phyloP scores from a whole-genome alignment of 1,139 yeast genomes.

The Blastobotrys niveus region DNA sequence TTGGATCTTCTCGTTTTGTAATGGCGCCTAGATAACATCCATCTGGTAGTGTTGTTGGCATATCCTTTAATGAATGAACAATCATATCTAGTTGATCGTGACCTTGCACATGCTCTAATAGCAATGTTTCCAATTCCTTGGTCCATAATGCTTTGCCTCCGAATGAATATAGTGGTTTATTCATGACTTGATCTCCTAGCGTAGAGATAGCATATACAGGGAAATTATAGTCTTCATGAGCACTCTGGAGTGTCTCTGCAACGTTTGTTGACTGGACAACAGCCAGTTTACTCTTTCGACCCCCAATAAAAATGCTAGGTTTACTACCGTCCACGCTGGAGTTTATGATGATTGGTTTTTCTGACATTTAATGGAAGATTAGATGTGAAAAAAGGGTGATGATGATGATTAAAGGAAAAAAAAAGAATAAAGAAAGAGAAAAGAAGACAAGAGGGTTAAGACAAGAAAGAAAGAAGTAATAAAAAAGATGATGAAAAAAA shows the following conservation, averaged over 20 bases:
- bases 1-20: conserved; percentile 79
- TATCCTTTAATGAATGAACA: conserved; percentile 90
- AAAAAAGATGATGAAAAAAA: background rate
- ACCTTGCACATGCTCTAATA: conserved; percentile 55
- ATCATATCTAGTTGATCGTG: conserved; percentile 70
- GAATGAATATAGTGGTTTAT: conserved; percentile 82
- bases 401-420: background rate
- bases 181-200: conserved; percentile 81
- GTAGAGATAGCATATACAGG: conserved; percentile 77
- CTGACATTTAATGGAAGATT: background rate
- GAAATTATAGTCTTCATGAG: conserved; percentile 60
- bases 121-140: conserved; percentile 77
- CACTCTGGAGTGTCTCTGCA: conserved; percentile 50
- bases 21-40: conserved; percentile 88
- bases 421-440: background rate
- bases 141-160: conserved; percentile 98
- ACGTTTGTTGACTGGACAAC: conserved; percentile 79
- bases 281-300: conserved; percentile 82
- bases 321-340: conserved; percentile 10
- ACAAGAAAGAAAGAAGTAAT: background rate
- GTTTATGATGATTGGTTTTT: conserved; percentile 9
- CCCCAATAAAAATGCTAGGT: conserved; percentile 52
- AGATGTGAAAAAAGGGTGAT: background rate
- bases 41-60: conserved; percentile 89
- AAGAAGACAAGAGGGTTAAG: conserved; percentile 1